phyloP scores from a whole-genome alignment of 257 asterid species.

The Solanum chaucha region DNA sequence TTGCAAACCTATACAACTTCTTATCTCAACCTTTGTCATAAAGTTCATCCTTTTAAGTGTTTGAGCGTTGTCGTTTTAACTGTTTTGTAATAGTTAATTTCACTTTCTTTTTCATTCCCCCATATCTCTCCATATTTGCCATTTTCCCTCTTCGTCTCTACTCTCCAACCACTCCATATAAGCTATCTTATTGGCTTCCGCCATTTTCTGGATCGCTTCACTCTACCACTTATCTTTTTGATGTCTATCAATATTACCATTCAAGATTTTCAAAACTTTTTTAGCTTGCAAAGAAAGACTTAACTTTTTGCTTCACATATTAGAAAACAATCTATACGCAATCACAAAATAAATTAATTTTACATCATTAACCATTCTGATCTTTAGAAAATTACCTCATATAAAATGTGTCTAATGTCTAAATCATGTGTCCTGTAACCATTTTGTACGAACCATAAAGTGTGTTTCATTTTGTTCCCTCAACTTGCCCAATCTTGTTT shows the following conservation, averaged over 20 bases:
- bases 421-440: not conserved
- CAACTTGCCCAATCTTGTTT: not conserved
- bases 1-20: not conserved
- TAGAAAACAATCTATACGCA: not conserved
- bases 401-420: not conserved
- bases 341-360: too few relatives aligned
- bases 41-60: not conserved
- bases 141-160: not conserved
- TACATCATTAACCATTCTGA: not conserved
- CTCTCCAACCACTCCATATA: not conserved
- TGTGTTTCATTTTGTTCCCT: not conserved
- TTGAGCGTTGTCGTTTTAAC: not conserved
- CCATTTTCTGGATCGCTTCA: not conserved
- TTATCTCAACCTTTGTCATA: not conserved
- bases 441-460: not conserved
- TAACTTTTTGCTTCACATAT: too few relatives aligned
- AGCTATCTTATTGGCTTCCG: accelerated
- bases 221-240: not conserved
- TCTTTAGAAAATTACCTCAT: not conserved
- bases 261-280: not conserved
- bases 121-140: too few relatives aligned
- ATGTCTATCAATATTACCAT: not conserved
- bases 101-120: not conserved
- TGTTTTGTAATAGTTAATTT: not conserved
- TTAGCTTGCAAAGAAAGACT: not conserved